Percentiles rank a stretch among this genome's conserved stretches.
Evolutionary conservation across 1,284 basidiomycete species (phyloP).

Genomic region (Ustilago curta): DNA sequence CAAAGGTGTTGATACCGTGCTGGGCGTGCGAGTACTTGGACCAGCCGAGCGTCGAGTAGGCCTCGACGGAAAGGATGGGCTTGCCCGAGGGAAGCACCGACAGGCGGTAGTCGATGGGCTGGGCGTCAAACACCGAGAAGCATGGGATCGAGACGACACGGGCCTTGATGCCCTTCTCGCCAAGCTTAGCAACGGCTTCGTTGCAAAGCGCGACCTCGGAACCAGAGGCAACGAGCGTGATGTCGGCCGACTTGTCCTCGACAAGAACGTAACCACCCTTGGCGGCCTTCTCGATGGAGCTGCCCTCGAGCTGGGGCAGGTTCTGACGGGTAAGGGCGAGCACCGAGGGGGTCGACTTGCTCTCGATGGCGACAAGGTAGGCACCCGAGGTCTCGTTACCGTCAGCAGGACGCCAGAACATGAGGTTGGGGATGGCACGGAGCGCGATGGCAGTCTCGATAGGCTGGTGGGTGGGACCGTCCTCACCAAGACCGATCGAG

Average conservation of each 20-base stretch:
- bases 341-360: conserved; percentile 83
- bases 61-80: conserved; percentile 90
- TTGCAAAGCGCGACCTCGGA: conserved; percentile 87
- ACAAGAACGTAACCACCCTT: conserved; percentile 91
- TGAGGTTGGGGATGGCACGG: conserved; percentile 88
- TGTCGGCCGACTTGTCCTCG: conserved; percentile 79
- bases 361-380: conserved; percentile 82
- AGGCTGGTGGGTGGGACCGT: conserved; percentile 96
- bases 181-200: conserved; percentile 81
- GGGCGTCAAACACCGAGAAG: conserved; percentile 88
- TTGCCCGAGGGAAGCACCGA: conserved; percentile 87
- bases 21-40: conserved; percentile 67
- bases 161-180: conserved; percentile 78
- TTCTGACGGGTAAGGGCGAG: conserved; percentile 87
- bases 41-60: conserved; percentile 72
- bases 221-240: conserved; percentile 89
- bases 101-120: conserved; percentile 82
- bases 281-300: conserved; percentile 83
- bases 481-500: conserved; percentile 76
- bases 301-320: conserved; percentile 89
- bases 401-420: conserved; percentile 79
- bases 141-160: conserved; percentile 89
- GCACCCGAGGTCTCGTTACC: conserved; percentile 93
- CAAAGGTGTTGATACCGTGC: conserved; percentile 70
- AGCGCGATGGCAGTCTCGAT: conserved; percentile 88